phyloP scores from a whole-genome alignment of 202 grass and related monocot genomes.

The Dendrocalamus latiflorus region DNA sequence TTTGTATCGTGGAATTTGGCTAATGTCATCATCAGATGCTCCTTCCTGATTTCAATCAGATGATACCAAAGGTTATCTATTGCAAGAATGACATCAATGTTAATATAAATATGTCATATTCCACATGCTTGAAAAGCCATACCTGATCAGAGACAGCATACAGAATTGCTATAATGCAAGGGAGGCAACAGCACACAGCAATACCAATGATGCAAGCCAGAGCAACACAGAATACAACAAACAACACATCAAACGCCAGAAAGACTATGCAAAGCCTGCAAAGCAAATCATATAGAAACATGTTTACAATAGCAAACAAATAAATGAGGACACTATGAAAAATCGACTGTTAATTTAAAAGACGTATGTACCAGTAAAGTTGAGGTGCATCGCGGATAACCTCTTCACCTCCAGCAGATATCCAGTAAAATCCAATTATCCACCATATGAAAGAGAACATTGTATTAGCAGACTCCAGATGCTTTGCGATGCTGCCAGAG shows the following conservation, averaged over 20 bases:
- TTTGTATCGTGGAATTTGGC: slow-evolving; percentile 60
- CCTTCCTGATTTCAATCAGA: slow-evolving; percentile 49
- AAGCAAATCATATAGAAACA: neutral
- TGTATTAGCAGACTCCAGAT: slow-evolving; percentile 73
- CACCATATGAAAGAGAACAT: slow-evolving; percentile 81
- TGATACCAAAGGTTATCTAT: neutral
- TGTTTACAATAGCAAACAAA: neutral
- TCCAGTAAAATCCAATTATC: no score
- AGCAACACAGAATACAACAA: slow-evolving; percentile 67
- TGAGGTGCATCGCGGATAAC: slow-evolving; percentile 49
- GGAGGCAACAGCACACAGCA: slow-evolving; percentile 80
- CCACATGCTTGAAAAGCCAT: slow-evolving; percentile 9
- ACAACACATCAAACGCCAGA: slow-evolving; percentile 83
- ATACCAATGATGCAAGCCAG: slow-evolving; percentile 73
- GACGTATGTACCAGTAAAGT: slow-evolving; percentile 59
- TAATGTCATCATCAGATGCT: slow-evolving; percentile 69
- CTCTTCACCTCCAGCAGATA: slow-evolving; percentile 60
- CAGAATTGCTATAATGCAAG: slow-evolving; percentile 63
- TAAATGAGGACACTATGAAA: neutral
- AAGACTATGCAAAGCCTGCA: slow-evolving; percentile 81
- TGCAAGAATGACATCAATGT: neutral
- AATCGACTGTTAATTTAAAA: neutral
- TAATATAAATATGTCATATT: neutral
- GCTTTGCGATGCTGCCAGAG: slow-evolving; percentile 52
- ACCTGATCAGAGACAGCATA: slow-evolving; percentile 68